Base-by-base conservation (phyloP, 805 yeast genomes). In the Kodamaea kaohsiungensis region DNA sequence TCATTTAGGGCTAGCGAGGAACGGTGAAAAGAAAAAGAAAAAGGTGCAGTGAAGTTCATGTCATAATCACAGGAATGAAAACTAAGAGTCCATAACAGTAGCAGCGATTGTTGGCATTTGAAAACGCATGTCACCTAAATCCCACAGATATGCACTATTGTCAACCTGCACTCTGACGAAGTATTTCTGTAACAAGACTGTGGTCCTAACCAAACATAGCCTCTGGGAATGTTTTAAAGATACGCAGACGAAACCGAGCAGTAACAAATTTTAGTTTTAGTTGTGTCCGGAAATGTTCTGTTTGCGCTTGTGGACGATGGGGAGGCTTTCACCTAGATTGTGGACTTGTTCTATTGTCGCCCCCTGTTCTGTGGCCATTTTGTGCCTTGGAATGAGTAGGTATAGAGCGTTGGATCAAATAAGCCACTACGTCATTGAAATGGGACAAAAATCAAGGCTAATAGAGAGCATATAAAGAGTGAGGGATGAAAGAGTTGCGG, bases 1-100 rank as follows among this genome's bases (percentile, higher is more conserved):
- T 3, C 58, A 55, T 16, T 30, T 43, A 13, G 47, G 47, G 7
- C n/a, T 48, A 51, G 49, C 38, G 33, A 46, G 37, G 54, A 52
- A 30, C 46, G 43, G 55, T 48, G 56, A 10, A 53, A 56, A 9
- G 17, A 43, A 19, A 40, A 17, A 19, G 19, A 40, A 40, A 19
- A 40, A 6, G 25, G 9, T 22, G 3, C 7, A 40, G 19, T 16
- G 6, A 12, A 7, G 42, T n/a, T 7, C 17, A 38, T 7, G 9
- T n/a, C 9, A 13, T 15, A 38, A 12, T 37, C 39, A 37, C 15
- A 37, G 39, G 39, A 37, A 37, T 37, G 39, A 37, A 4, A 37
- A 37, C 7, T 37, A 37, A 37, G 16, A 37, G 39, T 37, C 39
- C 16, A 15, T 13, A 37, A 15, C n/a, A 37, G 16, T 7, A 37